Evolutionary conservation across 148 eudicot genomes (phyloP), one percentile per base, ranked within the genome.

Genomic region (Rhododendron simsii): DNA sequence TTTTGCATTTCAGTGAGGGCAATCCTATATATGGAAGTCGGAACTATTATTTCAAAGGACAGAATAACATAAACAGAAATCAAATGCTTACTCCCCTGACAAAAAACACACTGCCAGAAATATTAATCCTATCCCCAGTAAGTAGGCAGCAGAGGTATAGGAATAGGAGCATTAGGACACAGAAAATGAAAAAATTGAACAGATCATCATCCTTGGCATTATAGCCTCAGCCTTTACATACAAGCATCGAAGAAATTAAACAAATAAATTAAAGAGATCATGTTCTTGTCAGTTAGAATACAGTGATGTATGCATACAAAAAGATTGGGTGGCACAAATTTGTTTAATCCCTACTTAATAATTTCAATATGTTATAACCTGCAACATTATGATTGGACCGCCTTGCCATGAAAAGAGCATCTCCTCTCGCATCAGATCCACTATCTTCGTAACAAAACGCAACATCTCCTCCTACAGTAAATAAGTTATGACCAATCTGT

Each of bases 381-480:
- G 99, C 95, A 95, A 82, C 94, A 96, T 65, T 86, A 96, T 95
- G 75, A 96, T 90, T 59, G 99, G 99, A 84, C 99, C 99, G 81
- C 99, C 99, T 93, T 96, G 99, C 99, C 99, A 96, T 86, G 98
- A 95, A 86, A 95, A 93, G 26, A 96, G 96, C 84, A 78, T 91
- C 86, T 95, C 96, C 55, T 93, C 91, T 82, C 86, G 92, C 99
- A 96, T 95, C 90, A 96, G 80, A 88, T 93, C 94, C 59, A 96
- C 99, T 91, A 96, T 94, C 94, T 91, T 96, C 78, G 90, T 93
- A 73, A 96, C 99, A 89, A 89, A 96, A 9, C 91, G 92, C 89
- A 92, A 91, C 99, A 96, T 96, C 93, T 96, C 99, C 86, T 88
- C 96, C 99, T 96, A 91, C 85, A 82, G 82, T n/a, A 83, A 81